phyloP scores from a whole-genome alignment of 257 asterid species.

The Thymus mandschuricus region DNA sequence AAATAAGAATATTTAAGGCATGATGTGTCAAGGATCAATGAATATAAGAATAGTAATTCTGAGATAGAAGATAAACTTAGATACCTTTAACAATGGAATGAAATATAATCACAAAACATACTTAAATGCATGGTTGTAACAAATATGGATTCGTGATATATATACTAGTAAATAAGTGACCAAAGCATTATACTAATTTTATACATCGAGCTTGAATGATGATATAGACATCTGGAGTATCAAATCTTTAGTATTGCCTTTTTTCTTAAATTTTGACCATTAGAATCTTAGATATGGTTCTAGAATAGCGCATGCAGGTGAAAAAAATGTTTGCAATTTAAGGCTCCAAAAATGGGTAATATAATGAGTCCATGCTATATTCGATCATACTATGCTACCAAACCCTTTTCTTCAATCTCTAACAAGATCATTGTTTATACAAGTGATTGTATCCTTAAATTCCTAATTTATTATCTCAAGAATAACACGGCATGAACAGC shows the following conservation, averaged over 20 bases:
- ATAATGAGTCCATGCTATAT: background rate
- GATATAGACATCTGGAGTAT: background rate
- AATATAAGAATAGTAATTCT: background rate
- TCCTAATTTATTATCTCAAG: conserved; percentile 15
- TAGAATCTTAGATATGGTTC: background rate
- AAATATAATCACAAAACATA: conserved; percentile 18
- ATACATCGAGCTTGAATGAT: background rate
- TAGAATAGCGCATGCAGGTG: background rate
- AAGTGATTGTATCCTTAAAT: conserved; percentile 11
- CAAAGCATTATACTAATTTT: conserved; percentile 1
- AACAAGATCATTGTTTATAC: conserved; percentile 14
- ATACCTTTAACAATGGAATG: background rate
- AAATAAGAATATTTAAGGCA: conserved; percentile 1
- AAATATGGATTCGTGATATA: conserved; percentile 6
- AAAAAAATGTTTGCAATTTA: background rate
- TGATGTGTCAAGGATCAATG: background rate
- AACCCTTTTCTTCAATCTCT: conserved; percentile 16
- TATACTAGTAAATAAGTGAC: background rate
- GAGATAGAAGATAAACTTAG: conserved; percentile 3
- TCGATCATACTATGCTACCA: background rate
- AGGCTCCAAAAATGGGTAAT: background rate
- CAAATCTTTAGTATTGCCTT: background rate
- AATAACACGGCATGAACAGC: conserved; percentile 17
- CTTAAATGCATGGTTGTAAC: background rate
- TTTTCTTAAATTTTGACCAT: conserved; percentile 1